Conservation (phyloP, 2,329 filamentous ascomycete genomes). For the Penicillium crustosum region DNA sequence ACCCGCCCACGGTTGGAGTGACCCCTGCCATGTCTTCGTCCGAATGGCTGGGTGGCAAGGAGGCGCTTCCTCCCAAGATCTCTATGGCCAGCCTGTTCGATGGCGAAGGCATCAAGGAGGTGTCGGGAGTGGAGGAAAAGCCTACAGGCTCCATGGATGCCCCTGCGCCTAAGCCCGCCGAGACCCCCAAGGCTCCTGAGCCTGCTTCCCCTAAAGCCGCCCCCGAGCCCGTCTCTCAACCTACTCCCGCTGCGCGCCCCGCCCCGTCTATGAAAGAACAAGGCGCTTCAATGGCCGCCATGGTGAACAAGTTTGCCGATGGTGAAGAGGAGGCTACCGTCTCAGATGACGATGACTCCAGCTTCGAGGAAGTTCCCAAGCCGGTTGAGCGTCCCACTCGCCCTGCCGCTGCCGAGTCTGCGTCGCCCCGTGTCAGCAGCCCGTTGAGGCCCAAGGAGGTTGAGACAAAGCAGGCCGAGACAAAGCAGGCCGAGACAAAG, state of each 20-base stretch:
- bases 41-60: constrained; percentile 87
- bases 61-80: constrained; percentile 82
- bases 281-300: constrained; percentile 78
- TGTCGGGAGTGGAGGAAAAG: constrained; percentile 51
- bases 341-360: constrained; percentile 67
- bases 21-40: constrained; percentile 76
- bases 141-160: constrained; percentile 34
- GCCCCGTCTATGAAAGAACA: constrained; percentile 78
- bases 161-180: constrained; percentile 53
- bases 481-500: constrained; percentile 15
- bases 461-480: constrained; percentile 11
- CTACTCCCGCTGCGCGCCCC: constrained; percentile 45
- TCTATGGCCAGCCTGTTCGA: constrained; percentile 91
- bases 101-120: constrained; percentile 74
- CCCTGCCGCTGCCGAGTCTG: constrained; percentile 24
- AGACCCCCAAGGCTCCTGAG: constrained; percentile 29
- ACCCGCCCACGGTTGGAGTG: constrained; percentile 76
- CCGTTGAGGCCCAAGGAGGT: constrained; percentile 33
- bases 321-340: constrained; percentile 59
- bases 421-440: constrained; percentile 32
- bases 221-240: constrained; percentile 32
- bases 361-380: constrained; percentile 83
- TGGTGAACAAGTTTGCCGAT: constrained; percentile 85
- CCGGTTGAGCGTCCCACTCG: constrained; percentile 63
- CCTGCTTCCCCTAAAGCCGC: constrained; percentile 36